Percentiles rank a stretch among this genome's conserved stretches.
Conservation (phyloP, 139 green algal species). For the Pleodorina starrii region DNA sequence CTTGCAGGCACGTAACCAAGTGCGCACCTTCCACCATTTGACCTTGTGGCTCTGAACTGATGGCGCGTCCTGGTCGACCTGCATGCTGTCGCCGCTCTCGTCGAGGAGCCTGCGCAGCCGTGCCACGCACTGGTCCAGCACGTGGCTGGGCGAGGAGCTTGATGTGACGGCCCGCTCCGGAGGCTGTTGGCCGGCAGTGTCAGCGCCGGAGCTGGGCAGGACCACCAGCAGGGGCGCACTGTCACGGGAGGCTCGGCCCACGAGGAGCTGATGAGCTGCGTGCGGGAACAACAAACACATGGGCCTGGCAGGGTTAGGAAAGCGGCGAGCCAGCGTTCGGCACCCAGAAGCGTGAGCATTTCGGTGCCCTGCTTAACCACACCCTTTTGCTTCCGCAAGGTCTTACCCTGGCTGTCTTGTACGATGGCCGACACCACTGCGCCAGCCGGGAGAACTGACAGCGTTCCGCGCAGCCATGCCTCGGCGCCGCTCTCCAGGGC, state of each 20-base stretch:
- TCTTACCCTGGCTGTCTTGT: neutral
- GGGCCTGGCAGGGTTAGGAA: too few relatives aligned
- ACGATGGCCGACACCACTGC: neutral
- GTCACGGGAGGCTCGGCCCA: conserved; percentile 26
- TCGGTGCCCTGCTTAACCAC: too few relatives aligned
- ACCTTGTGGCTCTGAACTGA: conserved; percentile 48
- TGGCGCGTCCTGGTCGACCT: conserved; percentile 25
- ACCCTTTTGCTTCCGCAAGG: too few relatives aligned
- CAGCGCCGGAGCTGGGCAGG: conserved; percentile 5
- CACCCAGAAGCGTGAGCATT: too few relatives aligned
- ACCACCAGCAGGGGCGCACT: conserved; percentile 52
- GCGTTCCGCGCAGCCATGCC: neutral
- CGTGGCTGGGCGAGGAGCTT: neutral
- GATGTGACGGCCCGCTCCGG: neutral
- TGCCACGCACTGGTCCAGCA: conserved; percentile 32
- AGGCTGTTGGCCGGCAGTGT: neutral
- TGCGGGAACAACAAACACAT: neutral
- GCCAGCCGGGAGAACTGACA: neutral
- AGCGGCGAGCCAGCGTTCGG: too few relatives aligned
- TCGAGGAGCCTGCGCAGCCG: conserved; percentile 67
- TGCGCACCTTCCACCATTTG: conserved; percentile 63
- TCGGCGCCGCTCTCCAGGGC: conserved; percentile 5
- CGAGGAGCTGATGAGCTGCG: conserved; percentile 33
- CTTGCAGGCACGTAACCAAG: too few relatives aligned
- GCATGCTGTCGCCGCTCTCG: conserved; percentile 77